Evolutionary conservation across 148 eudicot species (phyloP).

Genomic region (Selenicereus undatus): DNA sequence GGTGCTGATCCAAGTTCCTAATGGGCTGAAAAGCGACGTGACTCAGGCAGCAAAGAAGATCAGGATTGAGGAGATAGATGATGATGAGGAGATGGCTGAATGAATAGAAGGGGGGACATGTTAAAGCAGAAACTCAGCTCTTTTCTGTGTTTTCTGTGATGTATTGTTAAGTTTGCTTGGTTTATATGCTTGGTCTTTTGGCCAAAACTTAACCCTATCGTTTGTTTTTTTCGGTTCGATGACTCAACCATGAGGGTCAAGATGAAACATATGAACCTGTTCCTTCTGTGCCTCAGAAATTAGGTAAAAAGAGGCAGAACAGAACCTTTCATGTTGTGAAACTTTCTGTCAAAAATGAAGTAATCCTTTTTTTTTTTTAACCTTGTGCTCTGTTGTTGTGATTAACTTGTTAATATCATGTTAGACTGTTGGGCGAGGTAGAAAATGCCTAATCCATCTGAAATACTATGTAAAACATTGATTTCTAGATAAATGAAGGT

Average conservation of each 20-base stretch:
- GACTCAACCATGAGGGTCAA: neutral
- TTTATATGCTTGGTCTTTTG: neutral
- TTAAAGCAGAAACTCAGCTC: neutral
- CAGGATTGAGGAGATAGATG: constrained; percentile 1
- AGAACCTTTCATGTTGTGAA: too few species aligned
- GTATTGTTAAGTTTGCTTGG: neutral
- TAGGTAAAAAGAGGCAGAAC: too few species aligned
- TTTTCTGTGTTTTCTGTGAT: neutral
- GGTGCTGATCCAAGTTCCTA: constrained; percentile 24
- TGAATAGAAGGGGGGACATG: neutral
- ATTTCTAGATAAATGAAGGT: too few species aligned
- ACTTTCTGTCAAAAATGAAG: too few species aligned
- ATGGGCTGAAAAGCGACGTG: constrained; percentile 31
- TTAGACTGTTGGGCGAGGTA: too few species aligned
- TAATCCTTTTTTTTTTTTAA: too few species aligned
- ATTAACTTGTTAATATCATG: too few species aligned
- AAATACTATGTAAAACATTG: too few species aligned
- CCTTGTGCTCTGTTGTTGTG: too few species aligned
- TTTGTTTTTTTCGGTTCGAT: neutral
- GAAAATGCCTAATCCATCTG: too few species aligned
- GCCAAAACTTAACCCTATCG: too few species aligned
- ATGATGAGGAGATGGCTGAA: constrained; percentile 8
- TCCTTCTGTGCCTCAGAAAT: neutral
- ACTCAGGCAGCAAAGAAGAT: constrained; percentile 5
- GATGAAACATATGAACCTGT: neutral